Percentiles rank a stretch among this genome's conserved stretches.
These are phyloP conservation scores for Panus rudis DNA, from an alignment of 768 basidiomycete genomes.

Conservation along the genomic window DNA sequence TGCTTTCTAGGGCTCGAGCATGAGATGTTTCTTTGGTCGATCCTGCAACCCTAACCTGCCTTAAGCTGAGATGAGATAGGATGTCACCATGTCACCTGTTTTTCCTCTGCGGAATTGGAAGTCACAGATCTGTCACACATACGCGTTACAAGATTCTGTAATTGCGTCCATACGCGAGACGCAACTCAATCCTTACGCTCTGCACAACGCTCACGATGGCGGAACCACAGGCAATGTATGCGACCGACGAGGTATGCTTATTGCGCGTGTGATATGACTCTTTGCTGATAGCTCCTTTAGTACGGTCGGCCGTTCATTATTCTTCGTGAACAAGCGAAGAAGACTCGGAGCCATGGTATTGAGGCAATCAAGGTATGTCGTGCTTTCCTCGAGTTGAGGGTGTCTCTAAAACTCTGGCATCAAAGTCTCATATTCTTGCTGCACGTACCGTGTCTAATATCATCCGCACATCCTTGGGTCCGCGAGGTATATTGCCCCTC, in stretches of 20 bases:
- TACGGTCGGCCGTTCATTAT: conserved; percentile 98
- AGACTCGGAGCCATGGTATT: conserved; percentile 85
- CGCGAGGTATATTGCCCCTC: conserved; percentile 55
- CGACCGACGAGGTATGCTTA: conserved; percentile 70
- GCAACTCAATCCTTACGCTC: no score
- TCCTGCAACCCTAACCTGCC: no score
- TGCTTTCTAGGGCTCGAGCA: no score
- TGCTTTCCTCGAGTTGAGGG: neutral
- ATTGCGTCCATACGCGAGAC: no score
- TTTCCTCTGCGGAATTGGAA: no score
- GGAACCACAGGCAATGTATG: conserved; percentile 66
- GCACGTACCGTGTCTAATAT: conserved; percentile 93
- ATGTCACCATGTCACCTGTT: no score
- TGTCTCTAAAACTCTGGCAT: neutral
- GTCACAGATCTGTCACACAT: no score
- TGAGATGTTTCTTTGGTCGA: no score
- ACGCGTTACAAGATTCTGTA: no score
- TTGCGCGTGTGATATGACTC: conserved; percentile 2
- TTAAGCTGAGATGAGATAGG: no score
- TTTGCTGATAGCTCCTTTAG: conserved; percentile 31
- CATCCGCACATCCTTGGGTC: conserved; percentile 90
- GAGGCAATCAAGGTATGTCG: conserved; percentile 89
- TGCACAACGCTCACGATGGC: conserved; percentile 24
- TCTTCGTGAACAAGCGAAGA: conserved; percentile 86
- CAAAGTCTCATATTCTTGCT: conserved; percentile 89